Percentiles rank a stretch among this genome's conserved stretches.
phyloP scores from a whole-genome alignment of 352 stramenopile genomes.

The Pelagophyceae sp. region DNA sequence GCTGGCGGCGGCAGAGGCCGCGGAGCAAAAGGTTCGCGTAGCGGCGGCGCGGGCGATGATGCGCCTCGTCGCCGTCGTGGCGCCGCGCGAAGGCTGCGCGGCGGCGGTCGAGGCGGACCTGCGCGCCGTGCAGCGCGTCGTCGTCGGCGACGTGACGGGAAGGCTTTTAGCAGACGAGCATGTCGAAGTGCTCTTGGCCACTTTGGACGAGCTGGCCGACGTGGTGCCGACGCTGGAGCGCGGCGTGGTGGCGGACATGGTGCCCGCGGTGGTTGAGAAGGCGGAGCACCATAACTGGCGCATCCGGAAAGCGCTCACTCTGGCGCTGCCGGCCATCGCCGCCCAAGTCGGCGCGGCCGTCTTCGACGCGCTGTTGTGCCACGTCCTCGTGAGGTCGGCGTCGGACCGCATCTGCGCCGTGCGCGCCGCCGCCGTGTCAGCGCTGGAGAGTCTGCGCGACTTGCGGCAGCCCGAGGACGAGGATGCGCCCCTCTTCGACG shows the following conservation, averaged over 20 bases:
- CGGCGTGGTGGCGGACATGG: background rate
- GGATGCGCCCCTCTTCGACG: background rate
- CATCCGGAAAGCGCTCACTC: background rate
- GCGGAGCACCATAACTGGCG: constrained; percentile 10
- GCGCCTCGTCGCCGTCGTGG: background rate
- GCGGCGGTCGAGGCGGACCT: background rate
- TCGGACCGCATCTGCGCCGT: constrained; percentile 7
- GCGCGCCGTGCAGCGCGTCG: background rate
- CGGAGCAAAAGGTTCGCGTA: background rate
- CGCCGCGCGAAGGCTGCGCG: background rate
- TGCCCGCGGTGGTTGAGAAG: background rate
- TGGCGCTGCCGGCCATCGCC: background rate
- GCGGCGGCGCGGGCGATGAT: background rate
- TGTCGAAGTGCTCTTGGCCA: constrained; percentile 10
- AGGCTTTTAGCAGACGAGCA: constrained; percentile 8
- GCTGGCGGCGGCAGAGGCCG: background rate
- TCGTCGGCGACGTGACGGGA: background rate
- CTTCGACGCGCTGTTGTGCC: background rate
- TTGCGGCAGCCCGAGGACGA: background rate
- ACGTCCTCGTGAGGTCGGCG: background rate
- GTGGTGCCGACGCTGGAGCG: background rate
- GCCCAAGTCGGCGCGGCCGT: background rate
- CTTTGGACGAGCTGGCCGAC: background rate
- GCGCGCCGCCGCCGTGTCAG: background rate
- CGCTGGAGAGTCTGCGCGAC: background rate